Evolutionary conservation across 495 filamentous ascomycete species (phyloP).

Genomic region (Aspergillus funiculosus): DNA sequence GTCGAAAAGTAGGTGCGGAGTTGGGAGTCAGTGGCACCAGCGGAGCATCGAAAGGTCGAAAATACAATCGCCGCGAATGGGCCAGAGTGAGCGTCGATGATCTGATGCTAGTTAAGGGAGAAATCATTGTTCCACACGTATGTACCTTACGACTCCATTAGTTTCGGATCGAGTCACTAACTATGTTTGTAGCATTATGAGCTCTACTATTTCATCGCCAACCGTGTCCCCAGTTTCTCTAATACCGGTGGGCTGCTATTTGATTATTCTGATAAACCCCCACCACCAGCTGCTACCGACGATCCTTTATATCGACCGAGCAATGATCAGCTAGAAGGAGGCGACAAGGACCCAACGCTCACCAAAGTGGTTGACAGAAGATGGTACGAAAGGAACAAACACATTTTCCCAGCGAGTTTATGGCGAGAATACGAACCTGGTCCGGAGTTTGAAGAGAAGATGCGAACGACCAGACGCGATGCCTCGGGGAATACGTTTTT

Average conservation of each 20-base stretch:
- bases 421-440: constrained; percentile 95
- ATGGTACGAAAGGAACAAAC: constrained; percentile 97
- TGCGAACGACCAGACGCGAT: constrained; percentile 61
- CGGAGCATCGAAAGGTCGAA: constrained; percentile 49
- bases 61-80: constrained; percentile 74
- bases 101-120: constrained; percentile 85
- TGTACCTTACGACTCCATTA: constrained; percentile 29
- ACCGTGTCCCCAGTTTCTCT: constrained; percentile 66
- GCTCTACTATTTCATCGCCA: constrained; percentile 94
- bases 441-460: constrained; percentile 75
- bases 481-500: constrained; percentile 88
- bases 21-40: constrained; percentile 60
- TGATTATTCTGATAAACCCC: constrained; percentile 62
- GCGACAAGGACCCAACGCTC: constrained; percentile 67
- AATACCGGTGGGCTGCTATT: constrained; percentile 56
- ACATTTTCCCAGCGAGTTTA: constrained; percentile 91
- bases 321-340: constrained; percentile 62
- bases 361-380: constrained; percentile 95
- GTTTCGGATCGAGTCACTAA: constrained; percentile 17
- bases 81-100: constrained; percentile 93
- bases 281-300: constrained; percentile 30
- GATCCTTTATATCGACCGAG: constrained; percentile 44
- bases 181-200: constrained; percentile 70
- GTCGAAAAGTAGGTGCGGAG: constrained; percentile 82
- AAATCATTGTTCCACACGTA: constrained; percentile 92